Evolutionary conservation across 108 stramenopile genomes (phyloP), one percentile per base, ranked within the genome.

Genomic region (Skeletonema menzelii): DNA sequence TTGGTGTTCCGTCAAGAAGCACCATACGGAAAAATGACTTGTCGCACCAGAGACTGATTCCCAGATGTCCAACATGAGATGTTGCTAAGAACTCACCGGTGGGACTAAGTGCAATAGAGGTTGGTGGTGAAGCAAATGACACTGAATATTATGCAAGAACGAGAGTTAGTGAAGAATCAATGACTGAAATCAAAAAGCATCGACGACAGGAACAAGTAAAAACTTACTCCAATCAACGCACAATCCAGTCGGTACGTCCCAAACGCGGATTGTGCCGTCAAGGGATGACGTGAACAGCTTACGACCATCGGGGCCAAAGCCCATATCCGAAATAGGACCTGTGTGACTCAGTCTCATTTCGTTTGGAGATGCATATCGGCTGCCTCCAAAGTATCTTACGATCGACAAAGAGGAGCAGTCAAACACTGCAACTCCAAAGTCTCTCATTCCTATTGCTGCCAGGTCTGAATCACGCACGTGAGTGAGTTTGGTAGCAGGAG

Each of bases 61-160:
- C 97, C 17, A 91, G 68, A 56, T 72, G 83, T 30, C 87, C 95
- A 4, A 68, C 70, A 79, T 98, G 97, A 32, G 91, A 84, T 30
- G 98, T 98, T 55, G 94, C 92, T 28, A 99, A 72, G 74, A 93
- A 98, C 85, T 99, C 98, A n/a, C 97, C 97, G 7, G 97, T 97
- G 8, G 97, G 96, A 44, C 94, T 92, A 20, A 97, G 72, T 3
- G 93, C 85, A 47, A 99, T 62, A 17, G 95, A 86, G 8, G 96
- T 95, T 17, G 95, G 90, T 11, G 91, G 82, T 24, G 88, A 84
- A 24, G 83, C 63, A 81, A 99, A 99, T 30, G 70, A 49, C 75
- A 99, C 69, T 77, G 28, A 0, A n/a, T 31, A 24, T n/a, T 8
- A 32, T 13, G 31, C 3, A 59, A 58, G 5, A 37, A 17, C 12